phyloP scores from a whole-genome alignment of 2,329 filamentous ascomycete genomes.

The Penicillium paneum region DNA sequence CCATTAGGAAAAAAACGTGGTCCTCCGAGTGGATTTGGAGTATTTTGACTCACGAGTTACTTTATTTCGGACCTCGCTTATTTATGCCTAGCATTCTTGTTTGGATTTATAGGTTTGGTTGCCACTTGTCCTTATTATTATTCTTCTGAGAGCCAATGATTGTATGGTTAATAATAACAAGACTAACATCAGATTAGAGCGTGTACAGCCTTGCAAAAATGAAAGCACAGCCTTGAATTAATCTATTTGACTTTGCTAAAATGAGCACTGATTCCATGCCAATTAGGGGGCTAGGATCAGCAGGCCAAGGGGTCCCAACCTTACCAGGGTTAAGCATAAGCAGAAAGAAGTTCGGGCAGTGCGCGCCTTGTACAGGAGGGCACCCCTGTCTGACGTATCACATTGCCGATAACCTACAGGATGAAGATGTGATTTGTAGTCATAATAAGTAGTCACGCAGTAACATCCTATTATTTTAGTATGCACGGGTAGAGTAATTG shows the following conservation, averaged over 20 bases:
- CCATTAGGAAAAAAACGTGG: constrained; percentile 1
- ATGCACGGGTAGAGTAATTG: not conserved
- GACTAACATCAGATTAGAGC: not conserved
- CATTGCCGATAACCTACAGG: constrained; percentile 5
- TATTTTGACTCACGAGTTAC: not conserved
- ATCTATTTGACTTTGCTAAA: constrained; percentile 20
- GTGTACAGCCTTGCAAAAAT: not conserved
- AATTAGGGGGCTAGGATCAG: constrained; percentile 24
- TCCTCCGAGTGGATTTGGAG: not conserved
- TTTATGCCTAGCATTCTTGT: constrained; percentile 1
- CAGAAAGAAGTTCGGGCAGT: constrained; percentile 24
- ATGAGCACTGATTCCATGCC: constrained; percentile 9
- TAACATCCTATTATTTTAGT: not conserved
- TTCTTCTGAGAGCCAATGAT: not conserved
- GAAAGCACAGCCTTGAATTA: constrained; percentile 11
- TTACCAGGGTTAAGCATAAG: constrained; percentile 42
- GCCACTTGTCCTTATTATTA: not conserved
- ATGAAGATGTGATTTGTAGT: constrained; percentile 1
- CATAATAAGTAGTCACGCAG: not conserved
- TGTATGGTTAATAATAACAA: not conserved
- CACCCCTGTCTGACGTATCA: constrained; percentile 24
- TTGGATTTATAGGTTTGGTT: not conserved
- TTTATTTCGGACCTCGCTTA: constrained; percentile 1
- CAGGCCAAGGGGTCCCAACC: constrained; percentile 31
- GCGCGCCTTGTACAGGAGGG: constrained; percentile 22